Conservation (phyloP, 371 early-diverging fungal species). For the Zopfochytrium polystomum region DNA sequence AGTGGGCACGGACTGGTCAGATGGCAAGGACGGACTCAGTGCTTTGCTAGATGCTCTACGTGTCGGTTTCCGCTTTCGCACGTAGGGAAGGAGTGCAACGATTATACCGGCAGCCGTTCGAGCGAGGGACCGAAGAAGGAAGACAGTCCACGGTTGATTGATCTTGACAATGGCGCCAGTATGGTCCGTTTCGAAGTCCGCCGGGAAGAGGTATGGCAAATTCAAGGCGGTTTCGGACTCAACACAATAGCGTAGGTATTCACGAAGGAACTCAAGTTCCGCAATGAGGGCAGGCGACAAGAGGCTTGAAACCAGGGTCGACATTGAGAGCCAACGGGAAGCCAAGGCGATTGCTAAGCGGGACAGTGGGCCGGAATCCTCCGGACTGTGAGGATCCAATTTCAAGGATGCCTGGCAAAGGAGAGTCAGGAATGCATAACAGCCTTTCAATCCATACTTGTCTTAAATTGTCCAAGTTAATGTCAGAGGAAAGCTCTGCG, state of each 20-base stretch:
- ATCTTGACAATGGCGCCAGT: slow-evolving; percentile 19
- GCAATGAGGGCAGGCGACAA: slow-evolving; percentile 17
- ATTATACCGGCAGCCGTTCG: slow-evolving; percentile 16
- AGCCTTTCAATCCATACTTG: background rate
- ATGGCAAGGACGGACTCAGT: background rate
- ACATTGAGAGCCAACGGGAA: slow-evolving; percentile 15
- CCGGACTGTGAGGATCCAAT: no score
- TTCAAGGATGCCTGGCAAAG: no score
- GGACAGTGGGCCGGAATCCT: background rate
- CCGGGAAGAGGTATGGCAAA: slow-evolving; percentile 33
- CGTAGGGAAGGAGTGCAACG: slow-evolving; percentile 14
- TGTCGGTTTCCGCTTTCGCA: no score
- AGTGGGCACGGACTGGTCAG: no score
- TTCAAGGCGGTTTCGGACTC: slow-evolving; percentile 21
- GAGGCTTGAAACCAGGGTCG: slow-evolving; percentile 8
- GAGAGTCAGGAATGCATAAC: background rate
- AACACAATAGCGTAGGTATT: slow-evolving; percentile 30
- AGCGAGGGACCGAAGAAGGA: slow-evolving; percentile 18
- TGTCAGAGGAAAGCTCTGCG: background rate
- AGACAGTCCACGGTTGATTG: slow-evolving; percentile 7
- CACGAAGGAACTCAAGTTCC: slow-evolving; percentile 28
- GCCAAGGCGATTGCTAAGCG: slow-evolving; percentile 1
- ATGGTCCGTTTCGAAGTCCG: slow-evolving; percentile 26
- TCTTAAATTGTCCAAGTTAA: background rate
- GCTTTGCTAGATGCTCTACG: no score